A percentile compares a stretch with the other conserved stretches of the same genome.
phyloP scores from a whole-genome alignment of 768 basidiomycete species.

The Tricholoma hemisulphureum region DNA sequence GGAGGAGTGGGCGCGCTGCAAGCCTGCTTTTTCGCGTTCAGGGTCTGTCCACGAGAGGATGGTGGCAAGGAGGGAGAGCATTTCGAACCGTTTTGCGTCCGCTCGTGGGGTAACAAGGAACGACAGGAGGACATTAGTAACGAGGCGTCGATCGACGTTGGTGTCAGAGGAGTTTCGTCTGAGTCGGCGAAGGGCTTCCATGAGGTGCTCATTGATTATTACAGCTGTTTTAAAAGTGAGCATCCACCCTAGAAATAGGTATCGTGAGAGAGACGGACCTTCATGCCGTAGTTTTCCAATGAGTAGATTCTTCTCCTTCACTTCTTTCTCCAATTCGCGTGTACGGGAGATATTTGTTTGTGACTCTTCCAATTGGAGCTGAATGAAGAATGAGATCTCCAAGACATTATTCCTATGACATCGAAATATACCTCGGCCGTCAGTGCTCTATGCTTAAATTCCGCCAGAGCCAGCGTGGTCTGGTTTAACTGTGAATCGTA shows the following conservation, averaged over 20 bases:
- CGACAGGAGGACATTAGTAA: conserved; percentile 89
- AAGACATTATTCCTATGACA: not conserved
- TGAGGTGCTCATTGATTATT: conserved; percentile 95
- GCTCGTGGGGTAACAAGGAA: conserved; percentile 89
- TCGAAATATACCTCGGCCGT: conserved; percentile 74
- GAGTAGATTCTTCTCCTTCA: conserved; percentile 93
- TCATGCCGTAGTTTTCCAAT: conserved; percentile 96
- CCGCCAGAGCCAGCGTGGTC: conserved; percentile 76
- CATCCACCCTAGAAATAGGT: not conserved
- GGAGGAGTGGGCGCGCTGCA: conserved; percentile 52
- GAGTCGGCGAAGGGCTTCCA: conserved; percentile 94
- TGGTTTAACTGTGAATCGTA: conserved; percentile 72
- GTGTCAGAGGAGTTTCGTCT: conserved; percentile 83
- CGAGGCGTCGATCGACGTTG: conserved; percentile 90
- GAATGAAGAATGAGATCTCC: not conserved
- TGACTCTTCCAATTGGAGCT: conserved; percentile 78
- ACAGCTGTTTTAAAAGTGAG: conserved; percentile 58
- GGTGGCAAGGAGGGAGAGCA: conserved; percentile 84
- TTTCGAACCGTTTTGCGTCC: conserved; percentile 95
- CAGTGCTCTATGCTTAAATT: conserved; percentile 84
- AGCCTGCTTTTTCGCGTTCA: conserved; percentile 89
- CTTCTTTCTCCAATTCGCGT: conserved; percentile 78
- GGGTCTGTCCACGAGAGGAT: conserved; percentile 91
- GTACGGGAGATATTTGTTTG: conserved; percentile 64
- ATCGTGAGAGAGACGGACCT: conserved; percentile 45